These are phyloP conservation scores for Ramaria rubella DNA, from an alignment of 768 basidiomycete species.

Conservation along the genomic window DNA sequence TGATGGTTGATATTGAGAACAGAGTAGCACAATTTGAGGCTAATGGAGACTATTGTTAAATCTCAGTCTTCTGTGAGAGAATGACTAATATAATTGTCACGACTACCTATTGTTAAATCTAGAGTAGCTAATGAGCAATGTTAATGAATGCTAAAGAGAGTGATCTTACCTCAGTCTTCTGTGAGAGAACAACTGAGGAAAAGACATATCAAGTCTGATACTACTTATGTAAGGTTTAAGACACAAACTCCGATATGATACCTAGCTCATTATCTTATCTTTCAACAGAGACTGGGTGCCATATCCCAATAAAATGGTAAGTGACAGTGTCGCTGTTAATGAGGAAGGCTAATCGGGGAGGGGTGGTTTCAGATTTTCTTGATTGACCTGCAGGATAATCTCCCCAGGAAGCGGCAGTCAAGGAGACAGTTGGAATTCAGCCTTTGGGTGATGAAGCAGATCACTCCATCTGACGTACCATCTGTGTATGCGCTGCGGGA, in stretches of 20 bases:
- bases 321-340: not conserved
- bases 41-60: too few relatives aligned
- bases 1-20: not conserved
- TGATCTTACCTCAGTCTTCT: too few relatives aligned
- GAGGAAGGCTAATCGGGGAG: not conserved
- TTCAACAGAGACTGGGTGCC: not conserved
- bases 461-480: not conserved
- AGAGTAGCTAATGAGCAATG: too few relatives aligned
- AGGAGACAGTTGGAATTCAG: not conserved
- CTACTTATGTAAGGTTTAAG: too few relatives aligned
- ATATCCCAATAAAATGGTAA: not conserved
- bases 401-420: not conserved
- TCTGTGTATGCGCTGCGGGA: not conserved
- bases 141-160: too few relatives aligned
- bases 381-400: not conserved
- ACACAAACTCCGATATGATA: too few relatives aligned
- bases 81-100: too few relatives aligned
- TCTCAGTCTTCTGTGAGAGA: too few relatives aligned
- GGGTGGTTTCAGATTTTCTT: not conserved
- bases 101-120: too few relatives aligned
- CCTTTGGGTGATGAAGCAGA: slow-evolving; percentile 6
- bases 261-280: not conserved
- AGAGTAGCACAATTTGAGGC: too few relatives aligned
- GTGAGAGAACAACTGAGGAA: too few relatives aligned
- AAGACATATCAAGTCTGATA: too few relatives aligned